Evolutionary conservation across 1,139 yeast species (phyloP), one percentile per base, ranked within the genome.

Genomic region (Saccharomyces hybrid): DNA sequence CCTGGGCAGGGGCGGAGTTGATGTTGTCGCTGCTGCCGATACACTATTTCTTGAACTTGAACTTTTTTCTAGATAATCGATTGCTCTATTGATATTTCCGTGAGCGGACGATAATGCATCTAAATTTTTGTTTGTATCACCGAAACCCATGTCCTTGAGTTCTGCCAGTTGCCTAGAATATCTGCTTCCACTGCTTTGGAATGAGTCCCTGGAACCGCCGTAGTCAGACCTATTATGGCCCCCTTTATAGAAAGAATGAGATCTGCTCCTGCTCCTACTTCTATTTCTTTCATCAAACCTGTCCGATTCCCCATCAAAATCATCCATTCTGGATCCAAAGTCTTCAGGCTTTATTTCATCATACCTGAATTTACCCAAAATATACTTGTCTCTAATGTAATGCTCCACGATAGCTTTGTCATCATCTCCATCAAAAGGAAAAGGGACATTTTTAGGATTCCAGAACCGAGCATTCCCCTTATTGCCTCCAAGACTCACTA

Each of bases 401-500:
- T 75, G 73, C 55, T 81, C 83, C 48, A 83, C 75, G 19, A 62
- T 70, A 14, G 66, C 57, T 51, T 68, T 69, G 53, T 73, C 74
- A 49, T 68, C 75, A 49, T 73, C 68, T 34, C 73, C 77, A 65
- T 85, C 90, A 58, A 70, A 83, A 1, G 93, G 93, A 63, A 85
- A 86, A 0, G 88, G 88, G 44, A 75, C 80, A 52, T 75, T 73
- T 59, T 76, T 78, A 2, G 66, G 70, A 54, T 65, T 73, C 75
- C 69, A 69, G 55, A 81, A 75, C 52, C 63, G 61, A 50, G 60
- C 59, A 57, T 72, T 72, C 19, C 63, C 64, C 49, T 59, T 63
- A 51, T 67, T 62, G 50, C 74, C 74, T 31, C 70, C 69, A 46
- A 67, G 62, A 23, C 61, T 60, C 32, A 59, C 58, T 49, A 73